These are phyloP conservation scores for Acmispon strigosus DNA, from an alignment of 306 rosid species.

Conservation along the genomic window DNA sequence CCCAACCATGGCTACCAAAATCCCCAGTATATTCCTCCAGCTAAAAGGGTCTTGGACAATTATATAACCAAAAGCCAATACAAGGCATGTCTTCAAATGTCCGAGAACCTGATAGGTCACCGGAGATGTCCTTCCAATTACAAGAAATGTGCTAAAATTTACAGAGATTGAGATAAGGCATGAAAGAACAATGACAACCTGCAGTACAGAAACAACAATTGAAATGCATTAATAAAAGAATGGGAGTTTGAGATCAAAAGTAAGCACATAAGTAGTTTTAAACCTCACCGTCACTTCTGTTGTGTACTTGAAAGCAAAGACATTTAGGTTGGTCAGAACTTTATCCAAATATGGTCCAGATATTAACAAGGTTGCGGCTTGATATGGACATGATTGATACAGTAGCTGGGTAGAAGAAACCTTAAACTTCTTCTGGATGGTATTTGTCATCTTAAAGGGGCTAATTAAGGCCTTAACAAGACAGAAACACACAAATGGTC, in stretches of 20 bases:
- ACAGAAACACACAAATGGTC: background rate
- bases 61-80: conserved; percentile 79
- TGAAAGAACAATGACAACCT: conserved; percentile 69
- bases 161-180: conserved; percentile 85
- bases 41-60: conserved; percentile 76
- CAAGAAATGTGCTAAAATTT: conserved; percentile 92
- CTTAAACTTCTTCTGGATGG: conserved; percentile 86
- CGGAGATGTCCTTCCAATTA: conserved; percentile 91
- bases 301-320: conserved; percentile 76
- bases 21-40: conserved; percentile 84
- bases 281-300: conserved; percentile 76
- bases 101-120: conserved; percentile 96
- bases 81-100: conserved; percentile 91
- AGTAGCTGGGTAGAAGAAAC: conserved; percentile 93
- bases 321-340: conserved; percentile 63
- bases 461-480: conserved; percentile 51
- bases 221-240: background rate
- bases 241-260: background rate
- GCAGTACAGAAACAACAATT: conserved; percentile 22
- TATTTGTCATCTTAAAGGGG: conserved; percentile 76
- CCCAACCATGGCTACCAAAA: conserved; percentile 73
- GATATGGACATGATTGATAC: conserved; percentile 93
- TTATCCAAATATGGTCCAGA: conserved; percentile 81
- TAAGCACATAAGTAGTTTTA: background rate
- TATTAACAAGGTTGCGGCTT: conserved; percentile 65